A percentile compares a stretch with the other conserved stretches of the same genome.
Evolutionary conservation across 2,329 filamentous ascomycete species (phyloP).

Genomic region (Trichoderma endophyticum): DNA sequence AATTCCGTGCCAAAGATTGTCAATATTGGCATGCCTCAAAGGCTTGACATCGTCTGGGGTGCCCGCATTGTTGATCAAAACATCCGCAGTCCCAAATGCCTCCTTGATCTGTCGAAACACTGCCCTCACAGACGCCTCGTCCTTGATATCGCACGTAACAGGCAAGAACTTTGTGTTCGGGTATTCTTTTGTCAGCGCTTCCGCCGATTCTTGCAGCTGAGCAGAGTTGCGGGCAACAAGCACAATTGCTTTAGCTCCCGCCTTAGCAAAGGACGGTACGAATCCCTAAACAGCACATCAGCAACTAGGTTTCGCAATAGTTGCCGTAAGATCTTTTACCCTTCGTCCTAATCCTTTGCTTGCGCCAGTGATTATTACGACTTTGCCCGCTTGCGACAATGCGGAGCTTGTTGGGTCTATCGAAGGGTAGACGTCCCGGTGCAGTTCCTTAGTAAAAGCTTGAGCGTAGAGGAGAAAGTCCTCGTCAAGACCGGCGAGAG

Average conservation of each 20-base stretch:
- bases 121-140: neutral
- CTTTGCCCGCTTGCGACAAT: too few relatives aligned
- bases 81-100: neutral
- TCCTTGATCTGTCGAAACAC: neutral
- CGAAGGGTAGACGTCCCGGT: too few relatives aligned
- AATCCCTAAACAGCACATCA: too few relatives aligned
- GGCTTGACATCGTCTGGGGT: neutral
- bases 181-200: neutral
- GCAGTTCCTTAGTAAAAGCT: too few relatives aligned
- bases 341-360: too few relatives aligned
- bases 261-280: neutral
- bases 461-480: too few relatives aligned
- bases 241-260: slow-evolving; percentile 6
- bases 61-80: slow-evolving; percentile 11
- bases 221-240: neutral
- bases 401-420: too few relatives aligned
- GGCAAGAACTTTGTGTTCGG: neutral
- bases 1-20: neutral
- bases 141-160: neutral
- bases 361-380: too few relatives aligned
- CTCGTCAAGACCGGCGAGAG: too few relatives aligned
- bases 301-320: too few relatives aligned
- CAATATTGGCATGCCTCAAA: neutral
- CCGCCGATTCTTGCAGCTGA: neutral
- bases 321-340: too few relatives aligned